Evolutionary conservation across 2,329 filamentous ascomycete species (phyloP), one percentile per base, ranked within the genome.

Genomic region (Tolypocladium inflatum): DNA sequence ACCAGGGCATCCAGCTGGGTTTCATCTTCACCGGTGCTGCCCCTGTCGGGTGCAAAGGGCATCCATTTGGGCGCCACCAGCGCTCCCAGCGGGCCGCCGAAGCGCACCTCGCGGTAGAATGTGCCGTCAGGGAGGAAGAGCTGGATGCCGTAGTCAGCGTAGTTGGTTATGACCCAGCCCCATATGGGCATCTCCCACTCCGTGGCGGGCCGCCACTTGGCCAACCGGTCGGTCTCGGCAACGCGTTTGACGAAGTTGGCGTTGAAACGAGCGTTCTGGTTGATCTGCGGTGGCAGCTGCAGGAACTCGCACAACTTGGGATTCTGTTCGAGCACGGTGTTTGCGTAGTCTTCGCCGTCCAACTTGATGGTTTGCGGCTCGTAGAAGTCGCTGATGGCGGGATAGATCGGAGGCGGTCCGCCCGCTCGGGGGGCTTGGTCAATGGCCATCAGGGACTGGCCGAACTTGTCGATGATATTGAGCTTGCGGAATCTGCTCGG

Each of bases 401-500:
- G 73, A 33, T 68, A 70, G 2, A 72, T 43, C 3, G 66, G 61
- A 2, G 62, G 61, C 7, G 58, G 63, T 1, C 58, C 59, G 0
- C 21, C 30, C 0, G 17, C 15, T 4, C 43, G 56, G 2, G 68
- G 65, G 15, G 58, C 54, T n/a, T 66, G 65, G 48, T 74, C 68
- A 19, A 75, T 68, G 21, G 67, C 67, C 11, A 62, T 51, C 30
- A 77, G 55, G 11, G 66, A 65, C 54, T 79, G 78, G 1, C 78
- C 78, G 52, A 80, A 80, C 61, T 79, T 79, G 65, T 80, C 78
- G 38, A 80, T 66, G 45, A 80, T 70, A 61, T 78, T 77, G 48
- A 81, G 58, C 60, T 78, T 77, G 2, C 69, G 69, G 60, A 79
- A 76, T 11, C 60, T 61, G 26, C 26, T 4, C 26, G 26, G 26